Evolutionary conservation across 305 asterid species (phyloP).

Genomic region (Nicotiana rustica): DNA sequence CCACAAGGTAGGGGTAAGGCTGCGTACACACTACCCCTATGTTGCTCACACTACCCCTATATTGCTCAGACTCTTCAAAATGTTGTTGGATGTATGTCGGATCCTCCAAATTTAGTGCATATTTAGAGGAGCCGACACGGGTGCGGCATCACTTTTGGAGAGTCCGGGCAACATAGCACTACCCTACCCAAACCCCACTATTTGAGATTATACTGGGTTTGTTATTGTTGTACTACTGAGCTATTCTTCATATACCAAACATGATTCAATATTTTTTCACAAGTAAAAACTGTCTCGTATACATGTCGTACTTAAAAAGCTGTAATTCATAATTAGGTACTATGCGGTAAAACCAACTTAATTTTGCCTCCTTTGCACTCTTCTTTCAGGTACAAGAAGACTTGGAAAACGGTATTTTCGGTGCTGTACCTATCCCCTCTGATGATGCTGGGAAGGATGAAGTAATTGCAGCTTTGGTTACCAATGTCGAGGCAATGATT

Average conservation of each 20-base stretch:
- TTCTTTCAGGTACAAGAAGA: conserved; percentile 80
- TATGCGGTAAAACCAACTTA: background rate
- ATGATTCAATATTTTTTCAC: background rate
- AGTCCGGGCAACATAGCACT: no score
- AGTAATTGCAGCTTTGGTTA: conserved; percentile 75
- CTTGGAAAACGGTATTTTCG: conserved; percentile 61
- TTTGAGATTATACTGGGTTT: no score
- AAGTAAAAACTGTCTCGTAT: background rate
- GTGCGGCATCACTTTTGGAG: no score
- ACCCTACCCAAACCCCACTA: no score
- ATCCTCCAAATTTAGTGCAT: no score
- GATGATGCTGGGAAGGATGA: conserved; percentile 74
- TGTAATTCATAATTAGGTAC: background rate
- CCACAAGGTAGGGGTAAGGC: no score
- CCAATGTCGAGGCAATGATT: conserved; percentile 91
- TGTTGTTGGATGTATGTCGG: no score
- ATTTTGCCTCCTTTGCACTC: conserved; percentile 22
- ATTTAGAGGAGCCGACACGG: no score
- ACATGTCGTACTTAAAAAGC: background rate
- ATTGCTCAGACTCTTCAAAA: no score
- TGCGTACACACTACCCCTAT: no score
- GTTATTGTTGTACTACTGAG: no score
- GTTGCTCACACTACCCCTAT: no score
- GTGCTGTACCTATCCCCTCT: conserved; percentile 80
- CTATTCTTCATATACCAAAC: background rate